phyloP scores from a whole-genome alignment of 495 filamentous ascomycete species.

The Aspergillus bertholletiae region DNA sequence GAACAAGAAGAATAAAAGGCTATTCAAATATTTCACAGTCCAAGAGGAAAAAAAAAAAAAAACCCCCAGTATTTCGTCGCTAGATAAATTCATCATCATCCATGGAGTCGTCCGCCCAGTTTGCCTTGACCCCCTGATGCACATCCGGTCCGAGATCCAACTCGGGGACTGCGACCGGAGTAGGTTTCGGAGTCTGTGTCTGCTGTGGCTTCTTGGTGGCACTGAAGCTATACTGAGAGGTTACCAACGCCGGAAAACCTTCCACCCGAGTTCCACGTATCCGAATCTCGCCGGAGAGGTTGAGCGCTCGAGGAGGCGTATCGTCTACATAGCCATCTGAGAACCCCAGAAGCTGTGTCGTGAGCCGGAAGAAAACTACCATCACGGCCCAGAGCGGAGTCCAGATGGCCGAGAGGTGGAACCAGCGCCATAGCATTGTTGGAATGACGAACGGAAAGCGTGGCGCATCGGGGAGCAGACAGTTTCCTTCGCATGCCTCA shows the following conservation, averaged over 20 bases:
- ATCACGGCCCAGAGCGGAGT: slow-evolving; percentile 14
- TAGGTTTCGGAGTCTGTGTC: slow-evolving; percentile 11
- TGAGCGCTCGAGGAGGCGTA: slow-evolving; percentile 13
- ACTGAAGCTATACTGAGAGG: slow-evolving; percentile 17
- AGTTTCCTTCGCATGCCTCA: slow-evolving; percentile 41
- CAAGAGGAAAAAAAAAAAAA: not conserved
- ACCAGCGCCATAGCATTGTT: slow-evolving; percentile 47
- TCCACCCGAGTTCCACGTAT: slow-evolving; percentile 29
- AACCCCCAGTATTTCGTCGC: not conserved
- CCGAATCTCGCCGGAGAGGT: slow-evolving; percentile 31
- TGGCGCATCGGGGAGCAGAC: slow-evolving; percentile 43
- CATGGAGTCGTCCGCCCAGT: slow-evolving; percentile 22
- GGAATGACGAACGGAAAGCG: slow-evolving; percentile 42
- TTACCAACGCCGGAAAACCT: slow-evolving; percentile 8
- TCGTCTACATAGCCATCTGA: slow-evolving; percentile 47
- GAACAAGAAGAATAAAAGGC: not conserved
- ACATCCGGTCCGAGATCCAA: not conserved
- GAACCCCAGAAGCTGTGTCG: slow-evolving; percentile 35
- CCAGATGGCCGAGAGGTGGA: slow-evolving; percentile 31
- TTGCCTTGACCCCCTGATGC: not conserved
- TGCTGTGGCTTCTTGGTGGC: slow-evolving; percentile 8
- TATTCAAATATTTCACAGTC: not conserved
- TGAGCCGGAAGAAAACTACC: slow-evolving; percentile 29
- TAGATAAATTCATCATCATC: slow-evolving; percentile 37
- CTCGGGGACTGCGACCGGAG: slow-evolving; percentile 9